phyloP scores from a whole-genome alignment of 2,329 filamentous ascomycete genomes.

The Paecilomyces fulvus region DNA sequence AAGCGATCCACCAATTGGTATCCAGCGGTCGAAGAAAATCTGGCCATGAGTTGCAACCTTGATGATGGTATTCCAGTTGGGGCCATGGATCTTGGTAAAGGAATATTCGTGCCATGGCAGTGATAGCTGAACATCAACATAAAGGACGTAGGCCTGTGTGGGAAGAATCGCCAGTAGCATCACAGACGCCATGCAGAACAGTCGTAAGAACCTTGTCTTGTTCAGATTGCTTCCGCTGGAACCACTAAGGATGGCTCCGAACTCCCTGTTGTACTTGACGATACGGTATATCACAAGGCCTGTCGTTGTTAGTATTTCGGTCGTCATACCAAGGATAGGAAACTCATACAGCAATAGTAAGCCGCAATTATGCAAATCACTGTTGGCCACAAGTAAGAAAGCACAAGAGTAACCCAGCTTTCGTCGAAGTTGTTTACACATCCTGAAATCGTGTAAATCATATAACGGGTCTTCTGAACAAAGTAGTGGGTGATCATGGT shows the following conservation, averaged over 20 bases:
- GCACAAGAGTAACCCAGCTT: conserved; percentile 49
- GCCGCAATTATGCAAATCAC: conserved; percentile 45
- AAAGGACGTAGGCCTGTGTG: conserved; percentile 44
- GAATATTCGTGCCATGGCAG: conserved; percentile 38
- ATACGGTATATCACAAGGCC: conserved; percentile 54
- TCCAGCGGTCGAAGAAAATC: conserved; percentile 50
- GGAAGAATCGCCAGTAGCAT: conserved; percentile 51
- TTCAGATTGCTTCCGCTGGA: conserved; percentile 42
- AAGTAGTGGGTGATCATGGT: conserved; percentile 51
- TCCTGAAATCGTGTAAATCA: conserved; percentile 50
- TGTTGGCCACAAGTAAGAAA: conserved; percentile 49
- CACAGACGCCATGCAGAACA: conserved; percentile 40
- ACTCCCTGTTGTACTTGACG: conserved; percentile 50
- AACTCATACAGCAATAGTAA: conserved; percentile 50
- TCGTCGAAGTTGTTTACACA: conserved; percentile 47
- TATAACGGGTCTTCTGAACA: conserved; percentile 52
- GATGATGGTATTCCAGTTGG: conserved; percentile 42
- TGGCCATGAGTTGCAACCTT: conserved; percentile 38
- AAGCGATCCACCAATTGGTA: conserved; percentile 45
- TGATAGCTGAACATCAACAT: conserved; percentile 29
- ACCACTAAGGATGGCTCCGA: conserved; percentile 47
- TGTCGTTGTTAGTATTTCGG: conserved; percentile 19
- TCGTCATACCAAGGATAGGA: not conserved
- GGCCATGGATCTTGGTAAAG: conserved; percentile 47
- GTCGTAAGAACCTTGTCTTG: conserved; percentile 53